A percentile compares a stretch with the other conserved stretches of the same genome.
Evolutionary conservation across 2,329 filamentous ascomycete genomes (phyloP).

Genomic region (Claviceps humidiphila): DNA sequence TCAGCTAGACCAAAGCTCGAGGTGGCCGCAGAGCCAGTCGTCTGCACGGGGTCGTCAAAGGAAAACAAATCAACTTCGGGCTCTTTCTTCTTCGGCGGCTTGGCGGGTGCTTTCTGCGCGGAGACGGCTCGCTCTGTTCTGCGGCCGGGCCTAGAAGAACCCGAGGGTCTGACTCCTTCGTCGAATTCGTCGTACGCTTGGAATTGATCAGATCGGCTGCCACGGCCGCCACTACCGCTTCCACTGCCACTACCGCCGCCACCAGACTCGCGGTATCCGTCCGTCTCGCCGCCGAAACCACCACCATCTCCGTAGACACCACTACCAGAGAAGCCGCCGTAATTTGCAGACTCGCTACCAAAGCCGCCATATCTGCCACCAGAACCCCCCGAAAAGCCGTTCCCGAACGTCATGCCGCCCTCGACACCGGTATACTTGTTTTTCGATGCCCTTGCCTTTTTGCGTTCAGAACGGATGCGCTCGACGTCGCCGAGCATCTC

Average conservation of each 20-base stretch:
- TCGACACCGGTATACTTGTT: conserved; percentile 95
- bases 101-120: conserved; percentile 33
- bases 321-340: conserved; percentile 53
- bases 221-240: conserved; percentile 37
- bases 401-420: conserved; percentile 54
- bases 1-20: conserved; percentile 33
- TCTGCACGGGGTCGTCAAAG: conserved; percentile 63
- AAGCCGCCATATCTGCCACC: conserved; percentile 72
- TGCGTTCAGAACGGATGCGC: conserved; percentile 64
- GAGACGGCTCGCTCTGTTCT: conserved; percentile 18
- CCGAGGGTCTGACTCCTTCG: conserved; percentile 44
- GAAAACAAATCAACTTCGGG: conserved; percentile 89
- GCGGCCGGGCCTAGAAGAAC: conserved; percentile 30
- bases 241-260: conserved; percentile 63
- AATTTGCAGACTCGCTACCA: conserved; percentile 69
- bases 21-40: conserved; percentile 32
- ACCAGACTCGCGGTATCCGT: conserved; percentile 80
- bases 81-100: conserved; percentile 66
- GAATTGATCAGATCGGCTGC: conserved; percentile 56
- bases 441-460: conserved; percentile 81
- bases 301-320: conserved; percentile 92
- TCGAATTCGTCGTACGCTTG: conserved; percentile 97
- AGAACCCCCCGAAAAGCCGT: conserved; percentile 32
- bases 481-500: conserved; percentile 92
- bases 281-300: conserved; percentile 57